Evolutionary conservation across 257 asterid genomes (phyloP).

Genomic region (Ballota nigra): DNA sequence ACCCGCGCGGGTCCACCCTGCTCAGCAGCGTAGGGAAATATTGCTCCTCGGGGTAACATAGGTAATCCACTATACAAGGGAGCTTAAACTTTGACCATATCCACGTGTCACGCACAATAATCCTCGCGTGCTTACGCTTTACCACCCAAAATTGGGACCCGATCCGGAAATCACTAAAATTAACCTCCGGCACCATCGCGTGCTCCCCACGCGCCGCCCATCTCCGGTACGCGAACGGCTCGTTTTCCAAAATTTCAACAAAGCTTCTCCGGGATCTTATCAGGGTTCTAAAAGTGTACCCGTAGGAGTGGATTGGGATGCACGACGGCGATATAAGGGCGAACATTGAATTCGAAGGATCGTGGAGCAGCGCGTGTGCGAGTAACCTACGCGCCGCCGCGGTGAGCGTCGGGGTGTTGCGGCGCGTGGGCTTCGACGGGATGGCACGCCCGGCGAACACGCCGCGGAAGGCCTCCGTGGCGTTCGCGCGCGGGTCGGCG

Average conservation of each 20-base stretch:
- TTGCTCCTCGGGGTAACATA: constrained; percentile 92
- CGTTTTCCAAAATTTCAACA: constrained; percentile 54
- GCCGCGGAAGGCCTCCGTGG: constrained; percentile 45
- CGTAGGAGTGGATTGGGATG: constrained; percentile 58
- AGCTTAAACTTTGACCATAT: constrained; percentile 71
- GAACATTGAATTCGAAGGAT: constrained; percentile 59
- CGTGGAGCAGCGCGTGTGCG: constrained; percentile 65
- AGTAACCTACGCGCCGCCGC: constrained; percentile 70
- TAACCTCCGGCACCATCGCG: constrained; percentile 70
- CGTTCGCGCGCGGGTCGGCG: constrained; percentile 48
- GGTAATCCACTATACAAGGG: constrained; percentile 43
- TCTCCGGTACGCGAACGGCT: constrained; percentile 59
- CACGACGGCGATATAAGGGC: constrained; percentile 69
- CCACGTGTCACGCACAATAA: constrained; percentile 48
- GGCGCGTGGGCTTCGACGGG: constrained; percentile 64
- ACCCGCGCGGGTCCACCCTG: constrained; percentile 70
- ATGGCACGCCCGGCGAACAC: constrained; percentile 46
- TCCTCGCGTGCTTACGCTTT: constrained; percentile 58
- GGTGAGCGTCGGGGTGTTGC: constrained; percentile 56
- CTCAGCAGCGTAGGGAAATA: constrained; percentile 69
- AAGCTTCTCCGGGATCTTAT: constrained; percentile 46
- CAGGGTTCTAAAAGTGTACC: constrained; percentile 35
- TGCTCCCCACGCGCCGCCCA: constrained; percentile 87
- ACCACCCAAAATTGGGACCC: constrained; percentile 81
- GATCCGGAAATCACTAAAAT: constrained; percentile 53